These are phyloP conservation scores for Curvularia hawaiiensis DNA, from an alignment of 2,329 filamentous ascomycete genomes.

Conservation along the genomic window DNA sequence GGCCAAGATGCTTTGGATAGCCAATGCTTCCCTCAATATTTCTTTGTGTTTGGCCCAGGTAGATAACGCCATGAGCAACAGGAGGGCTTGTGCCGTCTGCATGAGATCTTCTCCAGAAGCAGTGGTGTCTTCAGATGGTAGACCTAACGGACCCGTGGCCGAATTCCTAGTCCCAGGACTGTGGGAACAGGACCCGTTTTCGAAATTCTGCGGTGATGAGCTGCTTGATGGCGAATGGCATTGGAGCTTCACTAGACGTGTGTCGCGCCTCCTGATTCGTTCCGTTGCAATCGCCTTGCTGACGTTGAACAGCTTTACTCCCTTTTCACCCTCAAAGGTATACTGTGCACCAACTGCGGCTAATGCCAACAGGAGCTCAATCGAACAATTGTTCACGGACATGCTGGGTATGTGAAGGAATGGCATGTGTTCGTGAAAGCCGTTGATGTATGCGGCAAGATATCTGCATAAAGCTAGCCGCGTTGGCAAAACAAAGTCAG, in stretches of 20 bases:
- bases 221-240: slow-evolving; percentile 28
- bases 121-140: slow-evolving; percentile 32
- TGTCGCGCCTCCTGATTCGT: slow-evolving; percentile 57
- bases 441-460: slow-evolving; percentile 71
- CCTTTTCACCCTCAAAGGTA: slow-evolving; percentile 57
- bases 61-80: slow-evolving; percentile 65
- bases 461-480: slow-evolving; percentile 72
- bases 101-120: slow-evolving; percentile 50
- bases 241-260: slow-evolving; percentile 47
- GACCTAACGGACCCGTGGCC: slow-evolving; percentile 32
- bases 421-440: slow-evolving; percentile 65
- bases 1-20: slow-evolving; percentile 62
- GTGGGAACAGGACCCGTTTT: slow-evolving; percentile 15
- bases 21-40: slow-evolving; percentile 61
- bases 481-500: slow-evolving; percentile 70
- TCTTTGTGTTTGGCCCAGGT: slow-evolving; percentile 65
- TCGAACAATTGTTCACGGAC: slow-evolving; percentile 65
- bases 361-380: slow-evolving; percentile 71
- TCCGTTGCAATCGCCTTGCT: slow-evolving; percentile 60
- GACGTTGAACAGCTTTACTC: slow-evolving; percentile 63
- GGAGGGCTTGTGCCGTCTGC: slow-evolving; percentile 68
- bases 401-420: slow-evolving; percentile 73
- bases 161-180: slow-evolving; percentile 28
- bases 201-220: slow-evolving; percentile 25
- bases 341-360: slow-evolving; percentile 72